Conservation (phyloP, 129 eudicot species). For the Tanacetum coccineum region DNA sequence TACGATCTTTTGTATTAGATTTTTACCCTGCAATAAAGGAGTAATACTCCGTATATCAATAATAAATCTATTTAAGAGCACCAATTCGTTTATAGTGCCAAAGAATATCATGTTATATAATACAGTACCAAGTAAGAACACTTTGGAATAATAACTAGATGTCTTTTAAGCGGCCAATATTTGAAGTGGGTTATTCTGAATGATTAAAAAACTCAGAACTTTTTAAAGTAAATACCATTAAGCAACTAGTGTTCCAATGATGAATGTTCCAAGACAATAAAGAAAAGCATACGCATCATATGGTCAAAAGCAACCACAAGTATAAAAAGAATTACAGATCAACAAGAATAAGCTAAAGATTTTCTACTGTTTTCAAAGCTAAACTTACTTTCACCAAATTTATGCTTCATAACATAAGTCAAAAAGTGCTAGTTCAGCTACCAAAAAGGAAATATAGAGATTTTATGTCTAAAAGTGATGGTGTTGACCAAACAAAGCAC, state of each 20-base stretch:
- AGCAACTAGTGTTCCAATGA: constrained; percentile 37
- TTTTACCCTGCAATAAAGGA: no score
- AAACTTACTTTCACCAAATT: constrained; percentile 36
- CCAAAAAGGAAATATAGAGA: constrained; percentile 33
- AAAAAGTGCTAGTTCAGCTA: constrained; percentile 47
- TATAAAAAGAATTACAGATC: constrained; percentile 60
- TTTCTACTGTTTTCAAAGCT: constrained; percentile 41
- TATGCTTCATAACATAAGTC: constrained; percentile 34
- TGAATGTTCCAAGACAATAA: constrained; percentile 61
- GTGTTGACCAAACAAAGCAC: constrained; percentile 95
- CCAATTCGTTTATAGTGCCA: background rate
- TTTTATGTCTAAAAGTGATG: constrained; percentile 47
- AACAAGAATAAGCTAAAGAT: constrained; percentile 37
- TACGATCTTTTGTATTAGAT: no score
- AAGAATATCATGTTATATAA: constrained; percentile 4
- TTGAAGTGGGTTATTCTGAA: constrained; percentile 19
- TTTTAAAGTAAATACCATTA: constrained; percentile 40
- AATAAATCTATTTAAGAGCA: background rate
- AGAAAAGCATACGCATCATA: constrained; percentile 32
- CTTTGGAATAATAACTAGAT: constrained; percentile 12
- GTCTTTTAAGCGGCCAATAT: constrained; percentile 27
- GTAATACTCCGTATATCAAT: no score
- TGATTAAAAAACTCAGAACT: constrained; percentile 18
- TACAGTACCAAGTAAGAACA: constrained; percentile 21
- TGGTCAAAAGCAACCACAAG: constrained; percentile 36